Conservation (phyloP, 331 rosid genomes). For the Prunus yedoensis region DNA sequence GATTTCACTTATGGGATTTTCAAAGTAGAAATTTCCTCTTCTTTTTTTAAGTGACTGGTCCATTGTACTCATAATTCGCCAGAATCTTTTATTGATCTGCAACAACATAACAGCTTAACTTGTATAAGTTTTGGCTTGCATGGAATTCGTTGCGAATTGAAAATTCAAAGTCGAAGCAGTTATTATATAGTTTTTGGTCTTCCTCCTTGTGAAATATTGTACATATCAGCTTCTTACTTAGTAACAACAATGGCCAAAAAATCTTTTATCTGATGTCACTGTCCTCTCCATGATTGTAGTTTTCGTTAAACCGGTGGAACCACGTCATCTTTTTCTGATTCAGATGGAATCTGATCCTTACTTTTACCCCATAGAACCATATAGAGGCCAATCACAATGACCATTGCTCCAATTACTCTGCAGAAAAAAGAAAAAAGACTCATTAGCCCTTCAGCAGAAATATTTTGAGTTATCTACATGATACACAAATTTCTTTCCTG, state of each 20-base stretch:
- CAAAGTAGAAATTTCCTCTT: too few species aligned
- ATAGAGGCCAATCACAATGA: slow-evolving; percentile 46
- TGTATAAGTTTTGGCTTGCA: neutral
- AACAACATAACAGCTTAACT: neutral
- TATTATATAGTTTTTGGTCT: neutral
- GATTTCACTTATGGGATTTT: too few species aligned
- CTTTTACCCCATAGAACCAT: slow-evolving; percentile 58
- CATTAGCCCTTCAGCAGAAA: too few species aligned
- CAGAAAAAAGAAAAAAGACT: neutral
- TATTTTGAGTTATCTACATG: too few species aligned
- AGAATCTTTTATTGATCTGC: too few species aligned
- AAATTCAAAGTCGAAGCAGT: neutral
- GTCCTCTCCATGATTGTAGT: neutral
- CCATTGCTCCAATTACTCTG: slow-evolving; percentile 51
- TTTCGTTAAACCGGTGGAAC: slow-evolving; percentile 17
- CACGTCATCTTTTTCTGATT: neutral
- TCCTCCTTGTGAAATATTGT: neutral
- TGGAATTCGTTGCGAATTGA: neutral
- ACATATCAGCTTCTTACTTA: neutral
- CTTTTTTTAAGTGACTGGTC: too few species aligned
- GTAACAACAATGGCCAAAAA: neutral
- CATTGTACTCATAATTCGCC: too few species aligned
- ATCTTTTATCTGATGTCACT: neutral
- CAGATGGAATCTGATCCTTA: slow-evolving; percentile 27
- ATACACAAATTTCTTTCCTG: too few species aligned